Evolutionary conservation across 208 protist genomes (phyloP).

Genomic region (Wallacemonas sp.): DNA sequence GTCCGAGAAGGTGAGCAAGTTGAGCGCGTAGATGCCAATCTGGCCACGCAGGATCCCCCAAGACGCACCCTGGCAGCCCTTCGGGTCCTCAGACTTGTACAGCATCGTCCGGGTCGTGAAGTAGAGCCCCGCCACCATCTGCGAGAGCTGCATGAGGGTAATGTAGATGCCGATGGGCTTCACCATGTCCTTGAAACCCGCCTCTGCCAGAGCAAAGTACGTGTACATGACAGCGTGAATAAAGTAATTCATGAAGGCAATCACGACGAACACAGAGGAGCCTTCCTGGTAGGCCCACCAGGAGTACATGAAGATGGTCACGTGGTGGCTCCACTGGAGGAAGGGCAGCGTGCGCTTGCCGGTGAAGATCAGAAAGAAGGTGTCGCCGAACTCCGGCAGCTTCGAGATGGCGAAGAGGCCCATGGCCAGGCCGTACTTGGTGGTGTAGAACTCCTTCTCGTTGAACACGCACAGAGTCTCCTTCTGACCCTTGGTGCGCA

Average conservation of each 20-base stretch:
- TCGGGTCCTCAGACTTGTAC: constrained; percentile 31
- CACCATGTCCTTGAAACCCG: constrained; percentile 65
- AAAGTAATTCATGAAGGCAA: constrained; percentile 92
- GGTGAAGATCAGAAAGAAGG: constrained; percentile 79
- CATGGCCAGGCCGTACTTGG: constrained; percentile 65
- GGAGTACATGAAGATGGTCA: constrained; percentile 90
- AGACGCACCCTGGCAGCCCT: constrained; percentile 40
- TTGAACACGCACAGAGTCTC: constrained; percentile 67
- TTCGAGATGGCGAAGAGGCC: constrained; percentile 84
- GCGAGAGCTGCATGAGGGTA: constrained; percentile 86
- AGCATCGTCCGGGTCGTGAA: constrained; percentile 59
- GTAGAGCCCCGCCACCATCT: constrained; percentile 91
- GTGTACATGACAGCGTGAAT: constrained; percentile 97
- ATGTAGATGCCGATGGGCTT: constrained; percentile 87
- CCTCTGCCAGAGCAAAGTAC: constrained; percentile 90
- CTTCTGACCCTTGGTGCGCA: constrained; percentile 13
- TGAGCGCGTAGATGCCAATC: constrained; percentile 89
- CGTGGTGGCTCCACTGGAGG: constrained; percentile 92
- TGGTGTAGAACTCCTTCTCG: constrained; percentile 55
- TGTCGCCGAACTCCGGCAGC: constrained; percentile 86
- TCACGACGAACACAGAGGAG: constrained; percentile 55
- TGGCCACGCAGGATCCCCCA: constrained; percentile 39
- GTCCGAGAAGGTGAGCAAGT: constrained; percentile 93
- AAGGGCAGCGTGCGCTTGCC: constrained; percentile 76
- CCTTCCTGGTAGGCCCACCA: constrained; percentile 80